Conservation (phyloP, 2,329 filamentous ascomycete genomes). For the Colletotrichum chrysophilum region DNA sequence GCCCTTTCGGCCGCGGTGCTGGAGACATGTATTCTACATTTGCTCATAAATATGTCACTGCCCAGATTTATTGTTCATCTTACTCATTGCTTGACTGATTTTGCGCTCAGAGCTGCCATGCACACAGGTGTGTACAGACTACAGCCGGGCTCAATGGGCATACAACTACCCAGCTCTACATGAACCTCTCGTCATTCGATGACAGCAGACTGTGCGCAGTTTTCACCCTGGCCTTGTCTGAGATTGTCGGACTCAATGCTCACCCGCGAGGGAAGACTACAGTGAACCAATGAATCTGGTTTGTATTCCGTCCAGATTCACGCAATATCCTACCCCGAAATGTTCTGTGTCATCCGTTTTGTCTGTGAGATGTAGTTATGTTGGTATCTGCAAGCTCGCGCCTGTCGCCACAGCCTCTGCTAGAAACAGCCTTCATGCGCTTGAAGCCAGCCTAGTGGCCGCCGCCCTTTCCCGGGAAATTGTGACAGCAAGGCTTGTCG, state of each 20-base stretch:
- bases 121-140: neutral
- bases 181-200: neutral
- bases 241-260: neutral
- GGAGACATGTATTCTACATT: neutral
- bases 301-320: neutral
- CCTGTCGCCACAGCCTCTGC: neutral
- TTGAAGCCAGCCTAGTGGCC: neutral
- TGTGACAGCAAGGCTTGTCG: neutral
- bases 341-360: fast-evolving
- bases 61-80: neutral
- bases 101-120: neutral
- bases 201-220: neutral
- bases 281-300: no score
- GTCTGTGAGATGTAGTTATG: neutral
- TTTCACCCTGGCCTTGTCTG: neutral
- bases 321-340: neutral
- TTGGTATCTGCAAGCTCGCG: neutral
- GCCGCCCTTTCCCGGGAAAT: neutral
- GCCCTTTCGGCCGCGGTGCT: neutral
- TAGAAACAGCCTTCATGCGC: neutral
- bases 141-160: neutral
- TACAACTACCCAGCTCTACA: neutral
- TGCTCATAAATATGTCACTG: neutral
- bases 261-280: neutral
- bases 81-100: neutral